phyloP scores from a whole-genome alignment of 1,284 basidiomycete species.

The Schizophyllum amplum region DNA sequence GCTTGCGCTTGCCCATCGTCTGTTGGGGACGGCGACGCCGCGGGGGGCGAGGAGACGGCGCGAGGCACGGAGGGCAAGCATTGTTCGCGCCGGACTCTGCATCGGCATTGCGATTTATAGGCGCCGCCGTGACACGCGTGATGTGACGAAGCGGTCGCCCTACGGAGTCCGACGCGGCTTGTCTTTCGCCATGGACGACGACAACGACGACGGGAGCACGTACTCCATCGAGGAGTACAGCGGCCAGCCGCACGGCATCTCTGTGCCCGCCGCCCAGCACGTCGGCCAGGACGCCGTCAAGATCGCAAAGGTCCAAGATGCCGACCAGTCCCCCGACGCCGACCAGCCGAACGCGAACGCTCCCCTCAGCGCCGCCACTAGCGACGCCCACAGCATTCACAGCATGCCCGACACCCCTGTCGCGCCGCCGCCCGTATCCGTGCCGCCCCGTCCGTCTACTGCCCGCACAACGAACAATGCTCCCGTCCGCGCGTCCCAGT shows the following conservation, averaged over 20 bases:
- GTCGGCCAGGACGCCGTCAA: constrained; percentile 15
- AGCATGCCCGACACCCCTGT: constrained; percentile 50
- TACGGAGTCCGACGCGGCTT: no score
- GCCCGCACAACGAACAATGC: constrained; percentile 15
- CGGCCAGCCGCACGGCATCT: constrained; percentile 13
- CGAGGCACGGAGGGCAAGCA: not conserved
- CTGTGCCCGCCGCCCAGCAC: constrained; percentile 11
- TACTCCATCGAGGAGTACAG: constrained; percentile 23
- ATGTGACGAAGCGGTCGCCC: no score
- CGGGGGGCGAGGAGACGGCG: not conserved
- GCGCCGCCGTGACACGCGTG: no score
- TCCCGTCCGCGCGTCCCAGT: constrained; percentile 16
- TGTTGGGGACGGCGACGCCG: no score
- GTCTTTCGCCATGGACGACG: constrained; percentile 10
- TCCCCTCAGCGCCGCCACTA: constrained; percentile 1
- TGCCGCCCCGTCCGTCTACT: constrained; percentile 18
- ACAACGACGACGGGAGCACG: constrained; percentile 32
- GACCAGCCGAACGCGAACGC: constrained; percentile 13
- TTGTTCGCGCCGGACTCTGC: not conserved
- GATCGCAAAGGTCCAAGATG: constrained; percentile 24
- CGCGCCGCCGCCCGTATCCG: constrained; percentile 24
- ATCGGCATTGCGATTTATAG: no score
- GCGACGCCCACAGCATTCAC: constrained; percentile 46
- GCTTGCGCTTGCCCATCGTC: no score
- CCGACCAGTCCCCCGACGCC: constrained; percentile 22